These are phyloP conservation scores for Pythium brassicae DNA, from an alignment of 352 stramenopile genomes.

Conservation along the genomic window DNA sequence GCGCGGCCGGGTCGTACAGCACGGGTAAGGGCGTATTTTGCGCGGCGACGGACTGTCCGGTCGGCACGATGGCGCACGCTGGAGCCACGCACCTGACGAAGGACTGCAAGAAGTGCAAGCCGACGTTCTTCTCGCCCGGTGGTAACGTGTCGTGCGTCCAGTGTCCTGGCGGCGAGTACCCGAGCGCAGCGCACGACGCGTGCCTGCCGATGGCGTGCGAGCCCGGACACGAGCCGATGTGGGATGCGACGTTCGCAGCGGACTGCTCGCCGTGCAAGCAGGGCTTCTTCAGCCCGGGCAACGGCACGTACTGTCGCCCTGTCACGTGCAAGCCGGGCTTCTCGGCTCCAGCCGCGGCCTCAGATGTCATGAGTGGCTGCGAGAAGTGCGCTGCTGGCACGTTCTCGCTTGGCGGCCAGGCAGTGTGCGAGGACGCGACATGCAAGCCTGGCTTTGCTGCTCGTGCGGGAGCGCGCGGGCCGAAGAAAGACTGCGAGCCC, in stretches of 20 bases:
- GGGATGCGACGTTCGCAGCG: conserved; percentile 10
- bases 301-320: conserved; percentile 19
- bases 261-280: conserved; percentile 33
- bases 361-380: conserved; percentile 21
- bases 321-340: conserved; percentile 26
- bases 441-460: conserved; percentile 31
- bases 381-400: conserved; percentile 20
- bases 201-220: conserved; percentile 26
- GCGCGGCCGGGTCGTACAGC: conserved; percentile 25
- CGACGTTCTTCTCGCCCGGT: conserved; percentile 27
- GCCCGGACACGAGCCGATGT: conserved; percentile 22
- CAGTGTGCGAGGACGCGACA: conserved; percentile 20
- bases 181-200: conserved; percentile 11
- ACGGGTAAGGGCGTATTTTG: conserved; percentile 26
- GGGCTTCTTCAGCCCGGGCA: conserved; percentile 31
- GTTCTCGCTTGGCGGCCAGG: conserved; percentile 34
- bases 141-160: conserved; percentile 23
- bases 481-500: conserved; percentile 32
- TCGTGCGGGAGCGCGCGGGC: conserved; percentile 17
- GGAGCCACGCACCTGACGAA: conserved; percentile 19
- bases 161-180: conserved; percentile 32
- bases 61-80: conserved; percentile 18
- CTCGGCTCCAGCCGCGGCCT: conserved; percentile 19
- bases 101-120: conserved; percentile 26
- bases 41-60: conserved; percentile 18